Evolutionary conservation across 768 basidiomycete genomes (phyloP).

Genomic region (Termitomyces sp.): DNA sequence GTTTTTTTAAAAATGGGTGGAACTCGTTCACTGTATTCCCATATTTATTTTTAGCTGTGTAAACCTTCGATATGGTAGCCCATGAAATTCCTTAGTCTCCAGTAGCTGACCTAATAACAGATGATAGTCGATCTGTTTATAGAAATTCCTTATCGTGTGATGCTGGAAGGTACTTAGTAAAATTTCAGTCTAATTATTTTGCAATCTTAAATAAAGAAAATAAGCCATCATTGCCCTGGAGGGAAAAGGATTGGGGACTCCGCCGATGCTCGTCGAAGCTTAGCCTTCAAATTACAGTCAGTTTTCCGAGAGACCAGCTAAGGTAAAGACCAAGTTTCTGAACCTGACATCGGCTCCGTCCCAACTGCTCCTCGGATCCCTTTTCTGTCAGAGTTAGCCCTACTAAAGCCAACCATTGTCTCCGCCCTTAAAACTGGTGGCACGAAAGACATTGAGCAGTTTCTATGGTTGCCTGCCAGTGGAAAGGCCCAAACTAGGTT

Average conservation of each 20-base stretch:
- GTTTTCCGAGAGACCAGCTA: not conserved
- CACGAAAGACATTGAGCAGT: constrained; percentile 22
- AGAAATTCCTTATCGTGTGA: too few species aligned
- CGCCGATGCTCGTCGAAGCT: constrained; percentile 23
- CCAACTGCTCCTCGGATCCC: constrained; percentile 22
- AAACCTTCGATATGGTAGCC: too few species aligned
- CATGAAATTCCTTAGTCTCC: too few species aligned
- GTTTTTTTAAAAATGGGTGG: not conserved
- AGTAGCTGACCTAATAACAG: too few species aligned
- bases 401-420: constrained; percentile 26
- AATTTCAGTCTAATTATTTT: too few species aligned
- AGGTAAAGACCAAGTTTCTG: too few species aligned
- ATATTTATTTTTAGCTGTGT: too few species aligned
- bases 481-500: constrained; percentile 24
- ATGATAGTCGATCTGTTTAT: too few species aligned
- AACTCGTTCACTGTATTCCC: too few species aligned
- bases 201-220: too few species aligned
- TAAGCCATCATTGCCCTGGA: constrained; percentile 18
- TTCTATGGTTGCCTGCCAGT: constrained; percentile 31
- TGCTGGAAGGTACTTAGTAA: too few species aligned
- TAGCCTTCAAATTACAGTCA: constrained; percentile 24
- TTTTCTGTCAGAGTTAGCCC: constrained; percentile 25
- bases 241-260: constrained; percentile 16
- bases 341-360: too few species aligned
- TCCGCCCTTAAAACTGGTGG: constrained; percentile 23